These are phyloP conservation scores for Polygonum maritimum DNA, from an alignment of 148 eudicot species.

Conservation along the genomic window DNA sequence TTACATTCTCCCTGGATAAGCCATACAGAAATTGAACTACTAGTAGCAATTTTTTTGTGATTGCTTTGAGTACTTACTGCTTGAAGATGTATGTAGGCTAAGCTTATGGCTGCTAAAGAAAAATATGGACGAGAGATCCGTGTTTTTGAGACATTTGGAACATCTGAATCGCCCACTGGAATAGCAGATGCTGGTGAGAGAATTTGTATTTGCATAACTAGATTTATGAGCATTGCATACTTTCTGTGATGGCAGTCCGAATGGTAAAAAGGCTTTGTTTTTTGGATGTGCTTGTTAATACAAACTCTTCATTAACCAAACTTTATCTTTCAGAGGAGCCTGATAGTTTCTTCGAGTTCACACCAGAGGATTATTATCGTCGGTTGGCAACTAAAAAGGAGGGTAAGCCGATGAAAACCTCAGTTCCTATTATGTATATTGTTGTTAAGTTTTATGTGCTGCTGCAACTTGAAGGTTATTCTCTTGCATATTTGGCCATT, in stretches of 20 bases:
- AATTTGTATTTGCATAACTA: neutral
- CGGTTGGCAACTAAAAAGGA: conserved; percentile 55
- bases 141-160: conserved; percentile 49
- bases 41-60: neutral
- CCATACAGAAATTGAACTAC: neutral
- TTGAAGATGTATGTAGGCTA: conserved; percentile 20
- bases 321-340: conserved; percentile 36
- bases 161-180: conserved; percentile 35
- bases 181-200: neutral
- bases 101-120: conserved; percentile 60
- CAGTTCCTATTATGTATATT: neutral
- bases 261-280: neutral
- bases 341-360: conserved; percentile 75
- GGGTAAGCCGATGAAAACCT: conserved; percentile 25
- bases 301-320: neutral
- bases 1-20: neutral
- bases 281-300: neutral
- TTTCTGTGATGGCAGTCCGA: neutral
- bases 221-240: neutral
- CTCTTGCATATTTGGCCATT: neutral
- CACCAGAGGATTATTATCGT: conserved; percentile 63
- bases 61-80: neutral
- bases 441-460: neutral
- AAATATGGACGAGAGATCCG: conserved; percentile 69
- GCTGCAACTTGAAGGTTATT: neutral